phyloP scores from a whole-genome alignment of 805 yeast species.

The Spathaspora girioi region DNA sequence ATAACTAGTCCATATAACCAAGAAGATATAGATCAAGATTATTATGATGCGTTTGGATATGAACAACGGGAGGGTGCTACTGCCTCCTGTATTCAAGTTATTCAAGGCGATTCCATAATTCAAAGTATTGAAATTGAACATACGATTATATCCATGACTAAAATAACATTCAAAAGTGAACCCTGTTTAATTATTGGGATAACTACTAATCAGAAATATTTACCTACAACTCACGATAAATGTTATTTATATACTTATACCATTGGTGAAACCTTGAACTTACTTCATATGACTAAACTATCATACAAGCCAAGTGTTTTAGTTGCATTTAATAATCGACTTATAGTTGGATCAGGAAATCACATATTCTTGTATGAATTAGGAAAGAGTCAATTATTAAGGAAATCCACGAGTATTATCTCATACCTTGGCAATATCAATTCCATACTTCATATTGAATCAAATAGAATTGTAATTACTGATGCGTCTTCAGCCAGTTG shows the following conservation, averaged over 20 bases:
- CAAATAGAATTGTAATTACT: constrained; percentile 58
- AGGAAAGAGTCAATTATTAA: constrained; percentile 76
- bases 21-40: constrained; percentile 23
- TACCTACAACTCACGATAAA: constrained; percentile 22
- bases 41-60: constrained; percentile 46
- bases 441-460: constrained; percentile 49
- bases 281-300: constrained; percentile 59
- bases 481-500: constrained; percentile 67
- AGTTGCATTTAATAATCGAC: constrained; percentile 48
- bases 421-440: constrained; percentile 47
- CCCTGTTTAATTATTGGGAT: constrained; percentile 47
- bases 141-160: constrained; percentile 38
- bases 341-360: constrained; percentile 57
- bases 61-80: constrained; percentile 25
- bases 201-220: constrained; percentile 19
- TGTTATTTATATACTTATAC: constrained; percentile 35
- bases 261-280: constrained; percentile 33
- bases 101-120: constrained; percentile 31
- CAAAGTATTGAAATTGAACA: constrained; percentile 47
- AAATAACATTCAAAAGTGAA: constrained; percentile 24
- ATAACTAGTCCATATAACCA: constrained; percentile 25
- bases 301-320: constrained; percentile 48
- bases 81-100: constrained; percentile 54
- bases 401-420: constrained; percentile 53
- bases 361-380: constrained; percentile 60